A percentile compares a stretch with the other conserved stretches of the same genome.
Evolutionary conservation across 768 basidiomycete species (phyloP).

Genomic region (Podaxis sp.): DNA sequence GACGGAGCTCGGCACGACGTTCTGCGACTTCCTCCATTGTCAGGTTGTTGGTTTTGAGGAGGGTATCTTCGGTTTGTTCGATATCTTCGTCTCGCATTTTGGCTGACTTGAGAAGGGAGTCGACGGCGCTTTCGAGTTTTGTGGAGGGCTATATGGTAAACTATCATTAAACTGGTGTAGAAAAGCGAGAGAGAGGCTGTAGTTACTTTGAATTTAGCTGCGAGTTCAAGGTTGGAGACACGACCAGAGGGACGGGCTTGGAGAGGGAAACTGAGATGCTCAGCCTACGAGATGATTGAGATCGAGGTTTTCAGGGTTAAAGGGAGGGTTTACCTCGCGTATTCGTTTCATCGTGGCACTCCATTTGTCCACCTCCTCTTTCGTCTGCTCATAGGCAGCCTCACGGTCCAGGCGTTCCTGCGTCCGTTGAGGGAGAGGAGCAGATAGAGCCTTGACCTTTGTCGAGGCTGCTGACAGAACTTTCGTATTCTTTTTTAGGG

Average conservation of each 20-base stretch:
- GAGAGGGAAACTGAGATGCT: constrained; percentile 83
- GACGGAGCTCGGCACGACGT: constrained; percentile 75
- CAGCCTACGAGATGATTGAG: constrained; percentile 46
- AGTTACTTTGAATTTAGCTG: constrained; percentile 78
- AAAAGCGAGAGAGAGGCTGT: constrained; percentile 8
- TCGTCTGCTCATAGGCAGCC: constrained; percentile 93
- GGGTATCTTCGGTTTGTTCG: constrained; percentile 65
- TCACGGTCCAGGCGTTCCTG: constrained; percentile 90
- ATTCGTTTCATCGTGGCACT: constrained; percentile 87
- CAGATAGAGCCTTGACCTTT: constrained; percentile 61
- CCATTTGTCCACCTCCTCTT: constrained; percentile 93
- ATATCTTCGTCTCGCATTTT: constrained; percentile 81
- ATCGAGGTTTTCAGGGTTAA: neutral
- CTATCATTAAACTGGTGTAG: neutral
- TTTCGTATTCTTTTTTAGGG: constrained; percentile 70
- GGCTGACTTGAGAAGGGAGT: constrained; percentile 74
- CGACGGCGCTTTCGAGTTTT: constrained; percentile 79
- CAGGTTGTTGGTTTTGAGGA: constrained; percentile 74
- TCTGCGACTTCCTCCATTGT: constrained; percentile 82
- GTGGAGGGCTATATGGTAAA: constrained; percentile 61
- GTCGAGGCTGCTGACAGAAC: constrained; percentile 43
- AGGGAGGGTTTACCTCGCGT: constrained; percentile 55
- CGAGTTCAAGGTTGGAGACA: constrained; percentile 69
- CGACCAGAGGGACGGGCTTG: constrained; percentile 55
- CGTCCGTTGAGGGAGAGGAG: constrained; percentile 80